Percentiles rank a stretch among this genome's conserved stretches.
These are phyloP conservation scores for Eucalyptus coolabah DNA, from an alignment of 345 rosid genomes.

Conservation along the genomic window DNA sequence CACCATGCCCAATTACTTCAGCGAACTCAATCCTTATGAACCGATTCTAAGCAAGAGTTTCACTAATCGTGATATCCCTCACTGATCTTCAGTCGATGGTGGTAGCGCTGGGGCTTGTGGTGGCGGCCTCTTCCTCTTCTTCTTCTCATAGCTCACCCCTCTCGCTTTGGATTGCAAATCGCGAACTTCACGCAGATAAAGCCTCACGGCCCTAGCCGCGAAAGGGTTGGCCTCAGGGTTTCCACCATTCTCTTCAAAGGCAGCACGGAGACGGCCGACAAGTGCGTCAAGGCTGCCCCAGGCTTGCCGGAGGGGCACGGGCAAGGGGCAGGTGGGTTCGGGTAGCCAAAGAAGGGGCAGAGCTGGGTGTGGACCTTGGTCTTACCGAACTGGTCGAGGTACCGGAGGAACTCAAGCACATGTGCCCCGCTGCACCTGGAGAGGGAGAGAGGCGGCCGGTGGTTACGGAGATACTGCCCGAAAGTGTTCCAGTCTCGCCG, in stretches of 20 bases:
- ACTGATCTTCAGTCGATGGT: conserved; percentile 2
- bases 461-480: conserved; percentile 86
- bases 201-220: conserved; percentile 92
- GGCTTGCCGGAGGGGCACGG: conserved; percentile 95
- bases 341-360: conserved; percentile 90
- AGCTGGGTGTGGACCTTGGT: conserved; percentile 79
- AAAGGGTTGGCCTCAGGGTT: conserved; percentile 92
- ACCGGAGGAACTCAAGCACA: conserved; percentile 86
- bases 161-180: conserved; percentile 86
- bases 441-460: conserved; percentile 78
- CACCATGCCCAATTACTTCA: not conserved
- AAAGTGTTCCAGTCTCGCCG: conserved; percentile 96
- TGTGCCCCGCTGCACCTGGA: conserved; percentile 91
- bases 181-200: conserved; percentile 81
- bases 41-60: not conserved
- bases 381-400: conserved; percentile 90
- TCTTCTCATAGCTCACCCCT: conserved; percentile 91
- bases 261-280: conserved; percentile 89
- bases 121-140: conserved; percentile 66
- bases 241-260: conserved; percentile 93
- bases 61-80: not conserved
- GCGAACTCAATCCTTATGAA: not conserved
- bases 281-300: conserved; percentile 98
- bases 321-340: conserved; percentile 92
- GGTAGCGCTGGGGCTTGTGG: conserved; percentile 23